Conservation (phyloP, 768 basidiomycete genomes). For the Trametes cubensis region DNA sequence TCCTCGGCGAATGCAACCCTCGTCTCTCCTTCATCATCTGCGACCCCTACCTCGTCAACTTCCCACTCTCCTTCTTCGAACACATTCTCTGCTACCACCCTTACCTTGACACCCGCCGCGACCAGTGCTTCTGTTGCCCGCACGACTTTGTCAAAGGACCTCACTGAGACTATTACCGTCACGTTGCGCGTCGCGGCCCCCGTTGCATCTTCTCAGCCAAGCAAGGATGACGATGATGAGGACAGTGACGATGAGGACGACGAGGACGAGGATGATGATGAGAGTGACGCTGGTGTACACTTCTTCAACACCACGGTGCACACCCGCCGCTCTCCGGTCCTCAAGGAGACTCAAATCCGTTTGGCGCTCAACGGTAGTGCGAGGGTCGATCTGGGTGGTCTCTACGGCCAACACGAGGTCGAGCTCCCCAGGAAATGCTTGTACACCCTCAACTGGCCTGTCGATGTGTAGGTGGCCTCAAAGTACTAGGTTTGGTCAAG, state of each 20-base stretch:
- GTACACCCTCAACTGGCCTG: slow-evolving; percentile 68
- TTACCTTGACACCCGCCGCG: not conserved
- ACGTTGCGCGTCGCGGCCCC: slow-evolving; percentile 13
- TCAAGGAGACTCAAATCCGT: not conserved
- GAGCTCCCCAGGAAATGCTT: slow-evolving; percentile 54
- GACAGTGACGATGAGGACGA: slow-evolving; percentile 25
- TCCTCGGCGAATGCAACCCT: no score
- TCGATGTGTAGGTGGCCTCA: slow-evolving; percentile 54
- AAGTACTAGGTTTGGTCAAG: no score
- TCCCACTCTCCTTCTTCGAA: slow-evolving; percentile 10
- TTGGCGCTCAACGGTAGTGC: slow-evolving; percentile 14
- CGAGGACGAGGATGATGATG: slow-evolving; percentile 13
- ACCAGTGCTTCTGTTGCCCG: not conserved
- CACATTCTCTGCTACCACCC: slow-evolving; percentile 4
- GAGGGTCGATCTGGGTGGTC: slow-evolving; percentile 37
- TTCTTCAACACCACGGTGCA: not conserved
- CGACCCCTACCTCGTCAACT: slow-evolving; percentile 6
- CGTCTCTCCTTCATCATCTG: not conserved
- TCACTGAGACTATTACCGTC: slow-evolving; percentile 24
- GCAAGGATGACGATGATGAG: slow-evolving; percentile 11
- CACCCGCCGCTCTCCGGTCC: not conserved
- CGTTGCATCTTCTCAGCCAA: slow-evolving; percentile 8
- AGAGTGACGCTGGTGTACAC: not conserved
- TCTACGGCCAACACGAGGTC: slow-evolving; percentile 38
- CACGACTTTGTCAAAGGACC: not conserved